Evolutionary conservation across 768 basidiomycete genomes (phyloP).

Genomic region (Suillus subaureus): DNA sequence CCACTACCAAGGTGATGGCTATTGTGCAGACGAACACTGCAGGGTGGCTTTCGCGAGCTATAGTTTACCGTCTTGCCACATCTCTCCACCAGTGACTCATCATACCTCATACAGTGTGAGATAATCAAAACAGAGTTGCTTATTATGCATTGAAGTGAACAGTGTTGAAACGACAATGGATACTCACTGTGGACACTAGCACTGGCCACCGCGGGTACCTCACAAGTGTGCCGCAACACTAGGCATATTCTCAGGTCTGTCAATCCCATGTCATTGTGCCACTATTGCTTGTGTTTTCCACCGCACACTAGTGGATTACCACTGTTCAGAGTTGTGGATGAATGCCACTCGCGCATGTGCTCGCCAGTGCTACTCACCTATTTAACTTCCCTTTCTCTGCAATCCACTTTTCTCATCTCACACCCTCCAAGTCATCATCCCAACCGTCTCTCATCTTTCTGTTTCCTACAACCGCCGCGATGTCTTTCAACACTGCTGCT

Average conservation of each 20-base stretch:
- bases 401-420: not conserved
- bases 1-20: conserved; percentile 54
- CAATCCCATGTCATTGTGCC: not conserved
- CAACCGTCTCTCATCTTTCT: not conserved
- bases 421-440: not conserved
- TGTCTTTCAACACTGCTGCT: not conserved
- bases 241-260: not conserved
- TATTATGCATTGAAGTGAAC: not conserved
- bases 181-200: not conserved
- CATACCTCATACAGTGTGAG: not conserved
- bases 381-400: not conserved
- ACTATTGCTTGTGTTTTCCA: not conserved
- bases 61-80: not conserved
- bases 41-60: not conserved
- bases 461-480: not conserved
- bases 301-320: not conserved
- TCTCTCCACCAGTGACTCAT: not conserved
- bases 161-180: too few relatives aligned
- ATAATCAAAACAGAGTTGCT: not conserved
- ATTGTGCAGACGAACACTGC: not conserved
- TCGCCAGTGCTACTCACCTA: not conserved
- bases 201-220: not conserved
- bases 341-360: not conserved
- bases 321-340: not conserved
- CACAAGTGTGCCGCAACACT: not conserved